Base-by-base conservation (phyloP, 2,329 filamentous ascomycete genomes). In the Fusarium brevicatenulatum region DNA sequence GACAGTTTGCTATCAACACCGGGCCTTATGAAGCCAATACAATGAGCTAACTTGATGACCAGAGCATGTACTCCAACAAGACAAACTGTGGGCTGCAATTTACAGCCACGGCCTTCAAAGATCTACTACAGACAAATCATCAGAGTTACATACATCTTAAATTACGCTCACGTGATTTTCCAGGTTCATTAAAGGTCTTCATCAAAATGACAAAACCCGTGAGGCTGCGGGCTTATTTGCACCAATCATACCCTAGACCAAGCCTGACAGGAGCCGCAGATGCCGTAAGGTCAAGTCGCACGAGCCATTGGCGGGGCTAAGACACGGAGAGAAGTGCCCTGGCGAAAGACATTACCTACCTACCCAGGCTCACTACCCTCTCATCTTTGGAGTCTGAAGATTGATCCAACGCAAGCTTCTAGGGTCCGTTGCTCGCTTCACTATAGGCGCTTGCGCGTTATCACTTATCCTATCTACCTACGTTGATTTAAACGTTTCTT, bases 241-340 rank as follows among this genome's bases (percentile, higher is more conserved):
- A 57, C 75, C 75, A 77, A 77, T 77, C 75, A 77, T 30, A 57
- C 34, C 34, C 37, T 39, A 50, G 39, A n/a, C 36, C 19, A 49
- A 30, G 47, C 49, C 49, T 69, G 63, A 63, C 71, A 68, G 66
- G 61, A 67, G 61, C 65, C 74, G 71, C 75, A 72, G 59, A 60
- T 63, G 66, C 70, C 72, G 69, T 58, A 66, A 62, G 42, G 44
- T 30, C 53, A 46, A 30, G 49, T 68, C 56, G 63, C 70, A 71
- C 71, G 67, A 74, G 63, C 67, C 63, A 64, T 58, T 69, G 65
- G 66, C 66, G 65, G 66, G 73, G 75, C 73, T 70, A 42, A 67
- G 61, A 67, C 66, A 72, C 63, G 68, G 73, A 67, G 64, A 57
- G 55, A 62, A 68, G 49, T 69, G 68, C 43, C 74, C 68, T 56